These are phyloP conservation scores for Nicotiana undulata DNA, from an alignment of 257 asterid species.

Conservation along the genomic window DNA sequence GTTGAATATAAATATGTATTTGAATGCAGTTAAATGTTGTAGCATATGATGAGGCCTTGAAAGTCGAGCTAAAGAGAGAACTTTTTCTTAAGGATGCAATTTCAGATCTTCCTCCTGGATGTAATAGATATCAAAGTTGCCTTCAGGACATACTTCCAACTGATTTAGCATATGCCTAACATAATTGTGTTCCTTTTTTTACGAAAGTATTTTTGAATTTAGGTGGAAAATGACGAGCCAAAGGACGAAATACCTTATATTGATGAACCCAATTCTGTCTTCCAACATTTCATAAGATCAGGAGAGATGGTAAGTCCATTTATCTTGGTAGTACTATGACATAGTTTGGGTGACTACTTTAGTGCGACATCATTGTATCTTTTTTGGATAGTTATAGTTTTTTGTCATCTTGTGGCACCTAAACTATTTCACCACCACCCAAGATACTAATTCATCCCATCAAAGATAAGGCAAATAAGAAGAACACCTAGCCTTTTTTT, in stretches of 20 bases:
- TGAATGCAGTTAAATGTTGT: constrained; percentile 43
- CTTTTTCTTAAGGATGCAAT: constrained; percentile 68
- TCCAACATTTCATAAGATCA: constrained; percentile 59
- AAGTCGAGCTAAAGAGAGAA: constrained; percentile 26
- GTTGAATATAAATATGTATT: not conserved
- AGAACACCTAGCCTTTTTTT: not conserved
- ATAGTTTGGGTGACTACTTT: too few relatives aligned
- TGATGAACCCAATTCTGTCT: constrained; percentile 33
- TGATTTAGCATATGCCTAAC: too few relatives aligned
- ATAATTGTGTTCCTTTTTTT: not conserved
- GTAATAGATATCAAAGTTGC: not conserved
- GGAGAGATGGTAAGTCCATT: constrained; percentile 43
- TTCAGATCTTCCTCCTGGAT: constrained; percentile 69
- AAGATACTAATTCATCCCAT: too few relatives aligned
- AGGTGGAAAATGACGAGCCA: constrained; percentile 60
- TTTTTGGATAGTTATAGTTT: too few relatives aligned
- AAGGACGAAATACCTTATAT: constrained; percentile 52
- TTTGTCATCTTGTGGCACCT: not conserved
- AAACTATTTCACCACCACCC: not conserved
- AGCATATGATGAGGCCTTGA: constrained; percentile 32
- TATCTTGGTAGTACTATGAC: not conserved
- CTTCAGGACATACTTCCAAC: not conserved
- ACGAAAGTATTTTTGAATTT: not conserved
- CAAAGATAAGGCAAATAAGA: not conserved
- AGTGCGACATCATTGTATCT: not conserved